phyloP scores from a whole-genome alignment of 1,284 basidiomycete genomes.

The Austroboletus rostrupii region DNA sequence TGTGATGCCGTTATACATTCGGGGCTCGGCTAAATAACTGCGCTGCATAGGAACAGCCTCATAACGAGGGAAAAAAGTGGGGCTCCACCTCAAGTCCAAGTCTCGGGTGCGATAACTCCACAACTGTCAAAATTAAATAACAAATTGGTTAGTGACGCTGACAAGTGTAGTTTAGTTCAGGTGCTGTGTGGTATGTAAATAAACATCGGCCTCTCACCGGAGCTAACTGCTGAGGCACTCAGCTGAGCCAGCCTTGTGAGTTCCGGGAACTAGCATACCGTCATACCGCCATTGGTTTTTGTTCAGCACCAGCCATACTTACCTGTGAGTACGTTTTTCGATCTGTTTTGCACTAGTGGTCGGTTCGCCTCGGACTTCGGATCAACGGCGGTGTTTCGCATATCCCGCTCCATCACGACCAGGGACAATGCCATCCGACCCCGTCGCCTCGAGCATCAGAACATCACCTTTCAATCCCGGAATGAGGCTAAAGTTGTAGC shows the following conservation, averaged over 20 bases:
- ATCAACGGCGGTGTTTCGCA: slow-evolving; percentile 2
- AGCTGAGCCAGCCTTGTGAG: too few species aligned
- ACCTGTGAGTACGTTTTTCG: not conserved
- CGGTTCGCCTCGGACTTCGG: not conserved
- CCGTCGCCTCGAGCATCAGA: too few species aligned
- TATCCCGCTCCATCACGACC: not conserved
- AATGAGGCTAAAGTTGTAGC: too few species aligned
- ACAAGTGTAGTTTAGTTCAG: not conserved
- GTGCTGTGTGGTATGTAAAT: not conserved
- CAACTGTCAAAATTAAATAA: not conserved
- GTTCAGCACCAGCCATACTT: not conserved
- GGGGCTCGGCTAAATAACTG: not conserved
- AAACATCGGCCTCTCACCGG: not conserved
- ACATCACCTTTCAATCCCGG: too few species aligned
- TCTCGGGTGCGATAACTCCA: not conserved
- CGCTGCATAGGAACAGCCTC: not conserved
- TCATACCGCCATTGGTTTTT: not conserved
- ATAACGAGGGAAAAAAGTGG: not conserved
- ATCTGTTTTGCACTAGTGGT: not conserved
- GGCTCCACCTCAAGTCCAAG: not conserved
- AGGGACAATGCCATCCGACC: not conserved
- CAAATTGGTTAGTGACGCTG: not conserved
- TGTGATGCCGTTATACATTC: slow-evolving; percentile 10
- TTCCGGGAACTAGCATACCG: not conserved
- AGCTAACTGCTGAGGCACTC: too few species aligned